Evolutionary conservation across 176 grass and related monocot genomes (phyloP), one percentile per base, ranked within the genome.

Genomic region (Eragrostis nindensis): DNA sequence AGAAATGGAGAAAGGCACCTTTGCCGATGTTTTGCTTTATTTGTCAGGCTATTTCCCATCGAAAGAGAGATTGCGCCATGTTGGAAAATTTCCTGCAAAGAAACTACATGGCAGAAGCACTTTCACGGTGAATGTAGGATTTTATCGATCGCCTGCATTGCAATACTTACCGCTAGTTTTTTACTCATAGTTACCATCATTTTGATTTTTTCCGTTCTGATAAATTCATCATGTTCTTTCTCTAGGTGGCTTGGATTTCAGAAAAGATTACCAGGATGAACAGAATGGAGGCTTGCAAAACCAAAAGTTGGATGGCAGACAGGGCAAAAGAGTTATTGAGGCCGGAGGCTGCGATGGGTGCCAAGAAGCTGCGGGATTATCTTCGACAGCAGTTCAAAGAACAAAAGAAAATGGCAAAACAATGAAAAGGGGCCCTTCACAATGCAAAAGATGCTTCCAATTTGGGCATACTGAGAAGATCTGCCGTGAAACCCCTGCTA

Each of bases 11-110:
- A 22, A 66, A 15, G 13, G 15, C 0, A 15, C 38, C 3, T 81
- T 81, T 86, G 19, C 56, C 5, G 70, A 81, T 39, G 48, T 50
- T 81, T 81, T 3, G 6, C 56, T 3, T 7, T 50, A 61, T 62
- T 21, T 27, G 36, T 76, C 1, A 30, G 21, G 78, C 27, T 49
- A 22, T 68, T 38, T 48, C 19, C 61, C 21, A 70, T 76, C 11
- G 42, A 68, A 26, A 70, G 68, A 2, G 5, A n/a, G 13, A 82
- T 5, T 62, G 70, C 29, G 40, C 21, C 63, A 76, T 41, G 42
- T 16, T 25, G 82, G 57, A 16, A 30, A 55, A 13, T 3, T 67
- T 60, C 48, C 36, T 77, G 45, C 32, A 21, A 64, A 29, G 11
- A 76, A 30, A 66, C 4, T 59, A 18, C 43, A 56, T 39, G 46